Conservation (phyloP, 306 rosid genomes). For the Alnus rubra region DNA sequence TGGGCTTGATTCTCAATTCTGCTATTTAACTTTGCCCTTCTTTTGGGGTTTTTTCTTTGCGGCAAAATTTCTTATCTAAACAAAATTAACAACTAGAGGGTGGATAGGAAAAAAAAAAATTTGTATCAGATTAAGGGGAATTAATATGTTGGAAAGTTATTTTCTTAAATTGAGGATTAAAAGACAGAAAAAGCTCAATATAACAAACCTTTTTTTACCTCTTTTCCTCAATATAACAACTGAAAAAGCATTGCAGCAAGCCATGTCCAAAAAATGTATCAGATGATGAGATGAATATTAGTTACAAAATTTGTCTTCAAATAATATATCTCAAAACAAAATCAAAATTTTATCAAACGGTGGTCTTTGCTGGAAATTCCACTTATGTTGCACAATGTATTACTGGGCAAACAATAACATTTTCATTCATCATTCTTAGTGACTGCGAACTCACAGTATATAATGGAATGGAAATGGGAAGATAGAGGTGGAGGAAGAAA, state of each 20-base stretch:
- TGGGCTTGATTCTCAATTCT: too few species aligned
- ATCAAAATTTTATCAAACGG: too few species aligned
- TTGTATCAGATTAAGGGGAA: too few species aligned
- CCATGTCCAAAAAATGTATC: neutral
- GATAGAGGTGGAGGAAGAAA: neutral
- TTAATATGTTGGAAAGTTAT: too few species aligned
- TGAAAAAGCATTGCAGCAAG: neutral
- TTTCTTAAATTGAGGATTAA: too few species aligned
- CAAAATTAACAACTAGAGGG: too few species aligned
- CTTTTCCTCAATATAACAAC: neutral
- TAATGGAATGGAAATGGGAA: neutral
- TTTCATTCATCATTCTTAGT: neutral
- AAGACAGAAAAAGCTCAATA: too few species aligned
- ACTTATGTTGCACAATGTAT: neutral
- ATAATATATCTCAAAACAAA: neutral
- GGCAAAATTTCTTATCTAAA: too few species aligned
- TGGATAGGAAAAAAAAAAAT: too few species aligned
- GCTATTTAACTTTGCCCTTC: too few species aligned
- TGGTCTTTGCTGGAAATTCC: neutral
- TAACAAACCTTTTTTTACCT: too few species aligned
- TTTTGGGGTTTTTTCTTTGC: too few species aligned
- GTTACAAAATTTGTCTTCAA: neutral
- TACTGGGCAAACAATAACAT: neutral
- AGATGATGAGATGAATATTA: neutral
- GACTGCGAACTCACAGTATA: neutral